Evolutionary conservation across 2,329 filamentous ascomycete genomes (phyloP).

Genomic region (Zymoseptoria crescenta): DNA sequence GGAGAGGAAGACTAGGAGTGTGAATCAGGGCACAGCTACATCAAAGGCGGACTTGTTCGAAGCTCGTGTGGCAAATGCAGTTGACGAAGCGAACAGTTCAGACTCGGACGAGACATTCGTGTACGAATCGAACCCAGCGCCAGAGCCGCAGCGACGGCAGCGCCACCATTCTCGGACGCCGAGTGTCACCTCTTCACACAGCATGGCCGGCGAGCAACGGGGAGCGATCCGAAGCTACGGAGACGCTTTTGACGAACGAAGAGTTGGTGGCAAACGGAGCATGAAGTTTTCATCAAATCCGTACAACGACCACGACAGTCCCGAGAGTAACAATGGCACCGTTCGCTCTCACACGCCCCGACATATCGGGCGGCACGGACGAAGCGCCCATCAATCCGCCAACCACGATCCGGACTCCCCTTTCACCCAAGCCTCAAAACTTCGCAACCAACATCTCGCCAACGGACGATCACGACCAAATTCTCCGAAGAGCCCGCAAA

Average conservation of each 20-base stretch:
- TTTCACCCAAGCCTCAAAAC: conserved; percentile 63
- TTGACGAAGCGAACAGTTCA: conserved; percentile 91
- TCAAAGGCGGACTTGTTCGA: conserved; percentile 98
- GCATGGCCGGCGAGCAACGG: conserved; percentile 54
- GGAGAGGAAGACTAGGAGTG: conserved; percentile 63
- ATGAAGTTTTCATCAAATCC: conserved; percentile 91
- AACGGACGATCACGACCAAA: conserved; percentile 49
- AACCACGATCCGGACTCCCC: conserved; percentile 73
- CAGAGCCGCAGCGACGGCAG: conserved; percentile 53
- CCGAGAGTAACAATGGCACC: conserved; percentile 34
- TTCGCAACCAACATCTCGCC: conserved; percentile 47
- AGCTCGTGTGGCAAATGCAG: conserved; percentile 88
- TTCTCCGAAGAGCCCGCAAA: conserved; percentile 53
- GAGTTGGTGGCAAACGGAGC: conserved; percentile 70
- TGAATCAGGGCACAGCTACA: conserved; percentile 67
- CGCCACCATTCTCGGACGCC: conserved; percentile 91
- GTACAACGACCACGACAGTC: conserved; percentile 46
- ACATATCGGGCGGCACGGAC: conserved; percentile 71
- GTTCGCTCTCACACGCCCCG: conserved; percentile 60
- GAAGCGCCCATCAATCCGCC: conserved; percentile 59
- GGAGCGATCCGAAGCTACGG: conserved; percentile 56
- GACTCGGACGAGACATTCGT: conserved; percentile 98
- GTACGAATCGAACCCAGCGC: conserved; percentile 84
- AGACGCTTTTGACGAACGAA: conserved; percentile 55
- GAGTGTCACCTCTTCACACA: conserved; percentile 74